Conservation (phyloP, 441 rosid genomes). For the Sinapis alba region DNA sequence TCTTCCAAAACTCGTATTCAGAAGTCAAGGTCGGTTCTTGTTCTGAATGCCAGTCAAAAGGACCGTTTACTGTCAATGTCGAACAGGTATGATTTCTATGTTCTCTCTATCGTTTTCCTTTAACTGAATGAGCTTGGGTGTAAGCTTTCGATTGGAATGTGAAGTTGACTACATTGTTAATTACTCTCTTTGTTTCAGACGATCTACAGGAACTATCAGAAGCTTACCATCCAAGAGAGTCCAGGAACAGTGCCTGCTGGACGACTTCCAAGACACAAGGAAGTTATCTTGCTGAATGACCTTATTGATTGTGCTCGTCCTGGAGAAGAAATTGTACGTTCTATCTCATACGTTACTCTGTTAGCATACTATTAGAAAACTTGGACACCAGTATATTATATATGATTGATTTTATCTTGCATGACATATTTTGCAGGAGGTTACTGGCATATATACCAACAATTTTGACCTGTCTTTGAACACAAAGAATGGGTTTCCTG, state of each 20-base stretch:
- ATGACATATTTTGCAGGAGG: constrained; percentile 59
- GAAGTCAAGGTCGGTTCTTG: constrained; percentile 99
- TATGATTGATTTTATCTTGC: constrained; percentile 4
- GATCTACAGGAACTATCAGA: constrained; percentile 93
- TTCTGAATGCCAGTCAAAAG: constrained; percentile 97
- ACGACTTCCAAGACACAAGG: constrained; percentile 98
- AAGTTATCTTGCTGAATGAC: constrained; percentile 91
- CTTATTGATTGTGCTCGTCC: constrained; percentile 97
- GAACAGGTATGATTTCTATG: constrained; percentile 68
- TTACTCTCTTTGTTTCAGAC: constrained; percentile 60
- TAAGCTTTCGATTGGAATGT: background rate
- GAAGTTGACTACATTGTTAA: background rate
- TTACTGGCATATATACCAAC: constrained; percentile 92
- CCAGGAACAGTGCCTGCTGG: constrained; percentile 99
- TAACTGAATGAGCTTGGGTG: background rate
- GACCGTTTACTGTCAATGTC: constrained; percentile 91
- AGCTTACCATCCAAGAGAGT: constrained; percentile 96
- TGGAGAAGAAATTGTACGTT: constrained; percentile 91
- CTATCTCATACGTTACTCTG: background rate
- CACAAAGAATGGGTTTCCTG: constrained; percentile 97
- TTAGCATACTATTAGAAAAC: background rate
- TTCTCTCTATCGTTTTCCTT: background rate
- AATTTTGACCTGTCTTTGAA: constrained; percentile 93
- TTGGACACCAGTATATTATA: background rate
- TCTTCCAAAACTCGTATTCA: constrained; percentile 95